phyloP scores from a whole-genome alignment of 441 rosid genomes.

The Metrosideros polymorpha region DNA sequence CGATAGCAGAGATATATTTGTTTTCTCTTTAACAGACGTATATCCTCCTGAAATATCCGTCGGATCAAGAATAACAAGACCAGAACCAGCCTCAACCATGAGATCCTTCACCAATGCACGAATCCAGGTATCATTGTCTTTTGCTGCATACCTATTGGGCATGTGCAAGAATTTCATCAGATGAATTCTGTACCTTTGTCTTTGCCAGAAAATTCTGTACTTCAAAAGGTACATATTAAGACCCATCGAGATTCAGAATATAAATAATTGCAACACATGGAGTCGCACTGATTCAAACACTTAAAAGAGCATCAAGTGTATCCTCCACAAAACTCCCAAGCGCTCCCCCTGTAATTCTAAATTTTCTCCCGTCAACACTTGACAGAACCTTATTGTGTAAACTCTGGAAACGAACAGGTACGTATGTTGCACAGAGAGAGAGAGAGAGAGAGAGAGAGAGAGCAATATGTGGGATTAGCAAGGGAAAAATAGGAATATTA shows the following conservation, averaged over 20 bases:
- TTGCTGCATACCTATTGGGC: conserved; percentile 78
- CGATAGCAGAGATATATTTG: conserved; percentile 76
- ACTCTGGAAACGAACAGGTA: neutral
- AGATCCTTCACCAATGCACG: conserved; percentile 84
- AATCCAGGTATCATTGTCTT: conserved; percentile 94
- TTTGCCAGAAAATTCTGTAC: neutral
- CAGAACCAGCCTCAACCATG: conserved; percentile 94
- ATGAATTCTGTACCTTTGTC: neutral
- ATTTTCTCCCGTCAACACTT: neutral
- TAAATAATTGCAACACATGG: neutral
- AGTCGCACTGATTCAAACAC: neutral
- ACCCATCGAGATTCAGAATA: neutral
- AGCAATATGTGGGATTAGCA: neutral
- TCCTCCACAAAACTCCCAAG: neutral
- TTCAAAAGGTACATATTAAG: neutral
- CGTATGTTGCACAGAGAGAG: neutral
- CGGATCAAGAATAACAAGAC: conserved; percentile 88
- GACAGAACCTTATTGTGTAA: neutral
- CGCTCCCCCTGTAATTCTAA: neutral
- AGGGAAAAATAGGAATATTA: neutral
- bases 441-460: neutral
- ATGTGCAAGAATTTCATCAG: neutral
- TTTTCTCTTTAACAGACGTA: conserved; percentile 88
- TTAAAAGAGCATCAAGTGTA: neutral
- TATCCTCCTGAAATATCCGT: conserved; percentile 90